These are phyloP conservation scores for Colletotrichum sp. DNA, from an alignment of 2,329 filamentous ascomycete genomes.

Conservation along the genomic window DNA sequence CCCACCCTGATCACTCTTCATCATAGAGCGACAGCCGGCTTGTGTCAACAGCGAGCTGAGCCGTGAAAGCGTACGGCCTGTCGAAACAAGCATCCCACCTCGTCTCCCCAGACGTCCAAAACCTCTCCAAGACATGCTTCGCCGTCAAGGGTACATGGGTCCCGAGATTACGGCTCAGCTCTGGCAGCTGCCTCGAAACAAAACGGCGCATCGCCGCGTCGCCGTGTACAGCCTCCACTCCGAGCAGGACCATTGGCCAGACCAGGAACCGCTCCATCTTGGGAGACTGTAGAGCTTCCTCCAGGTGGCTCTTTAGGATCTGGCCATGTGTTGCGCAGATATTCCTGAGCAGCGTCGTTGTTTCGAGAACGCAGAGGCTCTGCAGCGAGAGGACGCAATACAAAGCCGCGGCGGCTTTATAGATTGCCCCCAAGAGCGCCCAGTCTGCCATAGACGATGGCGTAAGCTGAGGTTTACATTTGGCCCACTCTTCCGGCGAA, in stretches of 20 bases:
- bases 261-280: neutral
- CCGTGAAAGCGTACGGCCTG: constrained; percentile 8
- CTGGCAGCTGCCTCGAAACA: neutral
- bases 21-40: neutral
- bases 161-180: neutral
- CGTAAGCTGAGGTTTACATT: constrained; percentile 28
- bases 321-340: neutral
- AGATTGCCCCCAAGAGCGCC: constrained; percentile 27
- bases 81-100: constrained; percentile 9
- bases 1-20: neutral
- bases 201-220: neutral
- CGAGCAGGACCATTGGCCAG: neutral
- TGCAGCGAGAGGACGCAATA: constrained; percentile 43
- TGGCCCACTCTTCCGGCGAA: constrained; percentile 33
- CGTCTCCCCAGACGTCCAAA: neutral
- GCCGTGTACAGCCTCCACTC: neutral
- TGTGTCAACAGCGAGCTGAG: constrained; percentile 24
- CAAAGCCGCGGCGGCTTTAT: constrained; percentile 33
- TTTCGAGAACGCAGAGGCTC: constrained; percentile 31
- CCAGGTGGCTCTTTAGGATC: neutral
- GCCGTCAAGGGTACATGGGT: neutral
- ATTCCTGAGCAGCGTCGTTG: neutral
- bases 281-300: neutral
- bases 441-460: constrained; percentile 28
- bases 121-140: neutral